These are phyloP conservation scores for Plectosphaerella cucumerina DNA, from an alignment of 2,329 filamentous ascomycete genomes.

Conservation along the genomic window DNA sequence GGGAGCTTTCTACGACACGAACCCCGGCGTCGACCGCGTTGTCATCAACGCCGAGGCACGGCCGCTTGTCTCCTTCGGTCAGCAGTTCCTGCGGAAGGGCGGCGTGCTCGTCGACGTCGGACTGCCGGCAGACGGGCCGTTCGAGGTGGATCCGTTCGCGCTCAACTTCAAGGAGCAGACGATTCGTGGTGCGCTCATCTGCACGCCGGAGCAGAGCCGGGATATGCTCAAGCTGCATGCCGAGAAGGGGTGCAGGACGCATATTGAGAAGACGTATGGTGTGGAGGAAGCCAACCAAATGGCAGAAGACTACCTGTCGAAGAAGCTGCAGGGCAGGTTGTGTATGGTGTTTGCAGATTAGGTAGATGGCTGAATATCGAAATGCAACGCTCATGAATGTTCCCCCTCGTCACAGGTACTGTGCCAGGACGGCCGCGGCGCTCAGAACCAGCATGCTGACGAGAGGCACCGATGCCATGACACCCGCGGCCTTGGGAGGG, in stretches of 20 bases:
- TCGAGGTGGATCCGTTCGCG: conserved; percentile 13
- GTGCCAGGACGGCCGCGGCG: no score
- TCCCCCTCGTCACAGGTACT: no score
- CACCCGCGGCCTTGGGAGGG: no score
- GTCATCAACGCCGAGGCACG: conserved; percentile 12
- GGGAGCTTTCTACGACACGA: conserved; percentile 7
- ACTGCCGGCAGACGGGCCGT: conserved; percentile 10
- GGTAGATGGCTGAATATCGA: no score
- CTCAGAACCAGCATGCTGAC: no score
- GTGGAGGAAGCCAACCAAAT: conserved; percentile 12
- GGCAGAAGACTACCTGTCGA: conserved; percentile 11
- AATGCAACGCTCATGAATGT: no score
- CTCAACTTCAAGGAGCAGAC: conserved; percentile 16
- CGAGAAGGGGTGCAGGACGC: conserved; percentile 10
- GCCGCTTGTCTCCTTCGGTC: conserved; percentile 7
- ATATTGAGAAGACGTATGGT: conserved; percentile 11
- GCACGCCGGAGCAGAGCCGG: conserved; percentile 12
- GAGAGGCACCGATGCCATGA: no score
- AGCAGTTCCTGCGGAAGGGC: conserved; percentile 14
- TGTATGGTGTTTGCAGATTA: conserved; percentile 12
- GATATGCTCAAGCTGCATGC: conserved; percentile 13
- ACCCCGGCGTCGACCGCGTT: conserved; percentile 16
- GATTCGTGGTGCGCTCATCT: conserved; percentile 11
- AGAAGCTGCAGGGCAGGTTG: conserved; percentile 11
- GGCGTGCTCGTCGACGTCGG: conserved; percentile 11